Conservation (phyloP, 805 yeast species). For the Nakazawaea ernobii region DNA sequence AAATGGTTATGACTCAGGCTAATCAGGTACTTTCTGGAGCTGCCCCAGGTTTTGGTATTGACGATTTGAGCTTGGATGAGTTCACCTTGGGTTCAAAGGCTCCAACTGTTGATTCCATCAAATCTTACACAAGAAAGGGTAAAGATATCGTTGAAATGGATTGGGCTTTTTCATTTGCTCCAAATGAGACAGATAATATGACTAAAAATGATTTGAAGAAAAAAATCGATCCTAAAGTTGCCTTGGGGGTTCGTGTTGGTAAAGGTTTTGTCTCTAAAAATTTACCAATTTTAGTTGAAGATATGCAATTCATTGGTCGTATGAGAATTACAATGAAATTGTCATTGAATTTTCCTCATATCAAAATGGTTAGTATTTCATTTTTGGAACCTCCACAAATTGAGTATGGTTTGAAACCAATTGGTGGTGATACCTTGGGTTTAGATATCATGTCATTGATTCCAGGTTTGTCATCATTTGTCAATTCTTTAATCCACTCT, state of each 20-base stretch:
- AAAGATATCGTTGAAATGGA: slow-evolving; percentile 72
- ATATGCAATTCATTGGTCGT: slow-evolving; percentile 71
- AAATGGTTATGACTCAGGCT: slow-evolving; percentile 65
- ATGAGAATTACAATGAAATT: slow-evolving; percentile 59
- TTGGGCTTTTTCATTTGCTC: slow-evolving; percentile 77
- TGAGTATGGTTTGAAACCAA: slow-evolving; percentile 77
- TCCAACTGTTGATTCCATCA: slow-evolving; percentile 66
- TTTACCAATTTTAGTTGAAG: slow-evolving; percentile 73
- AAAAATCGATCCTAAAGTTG: slow-evolving; percentile 75
- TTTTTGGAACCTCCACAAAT: slow-evolving; percentile 74
- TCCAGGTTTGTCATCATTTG: slow-evolving; percentile 74
- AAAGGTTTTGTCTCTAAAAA: slow-evolving; percentile 74
- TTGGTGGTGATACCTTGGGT: slow-evolving; percentile 87
- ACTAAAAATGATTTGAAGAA: slow-evolving; percentile 66
- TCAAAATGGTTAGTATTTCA: slow-evolving; percentile 62
- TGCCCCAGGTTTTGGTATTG: slow-evolving; percentile 82
- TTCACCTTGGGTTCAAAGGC: slow-evolving; percentile 79
- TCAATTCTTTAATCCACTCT: slow-evolving; percentile 62
- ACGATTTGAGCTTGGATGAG: slow-evolving; percentile 64
- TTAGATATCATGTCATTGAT: slow-evolving; percentile 77
- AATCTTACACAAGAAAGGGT: slow-evolving; percentile 67
- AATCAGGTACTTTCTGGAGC: slow-evolving; percentile 62
- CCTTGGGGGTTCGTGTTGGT: slow-evolving; percentile 75
- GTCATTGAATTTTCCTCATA: slow-evolving; percentile 70
- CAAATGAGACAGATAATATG: slow-evolving; percentile 80